A percentile compares a stretch with the other conserved stretches of the same genome.
phyloP scores from a whole-genome alignment of 345 rosid genomes.

The Cochlearia excelsa region DNA sequence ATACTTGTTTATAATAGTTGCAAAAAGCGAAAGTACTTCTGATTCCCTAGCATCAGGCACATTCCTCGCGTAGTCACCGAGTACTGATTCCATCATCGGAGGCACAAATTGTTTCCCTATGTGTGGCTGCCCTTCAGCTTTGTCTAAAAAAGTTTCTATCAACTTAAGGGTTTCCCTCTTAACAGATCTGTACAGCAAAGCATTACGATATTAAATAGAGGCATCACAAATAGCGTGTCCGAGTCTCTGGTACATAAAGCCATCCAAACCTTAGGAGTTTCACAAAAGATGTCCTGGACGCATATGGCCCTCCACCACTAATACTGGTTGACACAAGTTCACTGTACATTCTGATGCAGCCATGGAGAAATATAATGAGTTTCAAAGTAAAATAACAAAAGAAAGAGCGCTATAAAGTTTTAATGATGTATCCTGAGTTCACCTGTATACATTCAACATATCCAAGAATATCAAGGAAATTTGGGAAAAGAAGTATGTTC shows the following conservation, averaged over 20 bases:
- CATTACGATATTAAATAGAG: constrained; percentile 18
- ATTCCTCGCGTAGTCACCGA: constrained; percentile 95
- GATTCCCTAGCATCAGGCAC: constrained; percentile 99
- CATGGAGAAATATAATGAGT: neutral
- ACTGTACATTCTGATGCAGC: constrained; percentile 91
- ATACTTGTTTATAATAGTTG: constrained; percentile 95
- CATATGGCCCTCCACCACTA: constrained; percentile 87
- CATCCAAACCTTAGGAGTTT: constrained; percentile 77
- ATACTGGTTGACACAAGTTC: constrained; percentile 94
- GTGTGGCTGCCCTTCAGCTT: constrained; percentile 94
- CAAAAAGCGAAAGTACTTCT: constrained; percentile 93
- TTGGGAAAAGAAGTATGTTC: constrained; percentile 80
- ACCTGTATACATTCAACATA: constrained; percentile 98
- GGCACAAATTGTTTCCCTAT: constrained; percentile 97
- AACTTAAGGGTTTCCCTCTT: constrained; percentile 95
- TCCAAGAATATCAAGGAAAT: constrained; percentile 88
- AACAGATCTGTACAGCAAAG: constrained; percentile 64
- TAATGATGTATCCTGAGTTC: constrained; percentile 17
- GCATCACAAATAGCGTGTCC: constrained; percentile 14
- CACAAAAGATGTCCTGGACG: constrained; percentile 85
- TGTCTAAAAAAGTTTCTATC: constrained; percentile 93
- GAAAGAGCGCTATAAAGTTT: too few species aligned
- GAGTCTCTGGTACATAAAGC: constrained; percentile 15
- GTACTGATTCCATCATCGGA: constrained; percentile 99
- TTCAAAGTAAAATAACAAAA: neutral